A percentile compares a stretch with the other conserved stretches of the same genome.
Conservation (phyloP, 2,329 filamentous ascomycete species). For the Colletotrichum trifolii region DNA sequence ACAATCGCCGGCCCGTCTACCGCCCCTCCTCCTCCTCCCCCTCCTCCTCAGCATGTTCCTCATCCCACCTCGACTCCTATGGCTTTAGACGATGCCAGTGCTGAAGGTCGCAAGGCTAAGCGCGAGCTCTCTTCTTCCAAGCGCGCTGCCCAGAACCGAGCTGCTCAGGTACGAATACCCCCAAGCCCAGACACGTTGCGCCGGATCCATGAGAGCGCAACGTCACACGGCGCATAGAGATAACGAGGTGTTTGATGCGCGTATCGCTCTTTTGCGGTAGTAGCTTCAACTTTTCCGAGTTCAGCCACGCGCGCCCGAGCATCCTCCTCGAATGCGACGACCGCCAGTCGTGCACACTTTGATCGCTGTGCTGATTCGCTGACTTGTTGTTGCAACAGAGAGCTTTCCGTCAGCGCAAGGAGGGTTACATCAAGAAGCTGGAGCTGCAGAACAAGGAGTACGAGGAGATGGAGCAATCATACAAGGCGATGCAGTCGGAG, state of each 20-base stretch:
- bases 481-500: constrained; percentile 85
- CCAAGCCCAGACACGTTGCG: neutral
- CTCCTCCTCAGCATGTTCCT: constrained; percentile 1
- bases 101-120: constrained; percentile 80
- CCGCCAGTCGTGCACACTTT: neutral
- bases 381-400: constrained; percentile 66
- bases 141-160: constrained; percentile 94
- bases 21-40: constrained; percentile 38
- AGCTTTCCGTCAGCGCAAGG: constrained; percentile 96
- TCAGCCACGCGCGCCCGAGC: constrained; percentile 1
- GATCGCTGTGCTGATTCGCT: constrained; percentile 37
- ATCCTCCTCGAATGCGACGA: neutral
- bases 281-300: neutral
- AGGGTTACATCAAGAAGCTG: constrained; percentile 97
- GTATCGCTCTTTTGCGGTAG: neutral
- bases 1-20: constrained; percentile 40
- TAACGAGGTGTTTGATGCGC: constrained; percentile 6
- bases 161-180: constrained; percentile 79
- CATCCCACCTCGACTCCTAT: constrained; percentile 41
- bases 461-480: constrained; percentile 78
- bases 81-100: constrained; percentile 47
- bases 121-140: constrained; percentile 95
- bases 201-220: constrained; percentile 18
- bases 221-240: constrained; percentile 4
- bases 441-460: constrained; percentile 92